These are phyloP conservation scores for Antrodiella citrinella DNA, from an alignment of 768 basidiomycete genomes.

Conservation along the genomic window DNA sequence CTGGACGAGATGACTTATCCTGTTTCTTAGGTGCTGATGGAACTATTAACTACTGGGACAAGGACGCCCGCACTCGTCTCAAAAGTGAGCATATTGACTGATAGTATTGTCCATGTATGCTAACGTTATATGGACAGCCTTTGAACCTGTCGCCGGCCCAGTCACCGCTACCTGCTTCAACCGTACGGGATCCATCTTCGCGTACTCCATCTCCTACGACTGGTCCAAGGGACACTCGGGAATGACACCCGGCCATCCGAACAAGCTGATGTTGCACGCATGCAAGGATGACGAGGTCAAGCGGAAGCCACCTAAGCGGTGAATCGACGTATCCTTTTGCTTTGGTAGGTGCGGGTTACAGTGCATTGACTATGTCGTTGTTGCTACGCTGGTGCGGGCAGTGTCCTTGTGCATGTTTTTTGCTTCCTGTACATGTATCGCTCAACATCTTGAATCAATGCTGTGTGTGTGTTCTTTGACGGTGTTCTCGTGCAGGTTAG, in stretches of 20 bases:
- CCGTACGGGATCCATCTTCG: constrained; percentile 81
- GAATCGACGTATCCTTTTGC: constrained; percentile 1
- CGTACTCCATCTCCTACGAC: constrained; percentile 88
- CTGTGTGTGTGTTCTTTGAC: too few species aligned
- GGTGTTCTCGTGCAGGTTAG: too few species aligned
- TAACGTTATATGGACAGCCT: constrained; percentile 34
- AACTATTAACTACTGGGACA: constrained; percentile 92
- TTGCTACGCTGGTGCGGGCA: not conserved
- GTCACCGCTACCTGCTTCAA: constrained; percentile 81
- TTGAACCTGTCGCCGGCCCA: constrained; percentile 67
- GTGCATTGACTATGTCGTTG: not conserved
- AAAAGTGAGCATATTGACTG: constrained; percentile 55
- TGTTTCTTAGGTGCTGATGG: constrained; percentile 60
- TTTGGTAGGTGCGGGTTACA: not conserved
- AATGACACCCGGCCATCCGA: constrained; percentile 61
- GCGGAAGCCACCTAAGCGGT: constrained; percentile 39
- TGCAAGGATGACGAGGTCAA: constrained; percentile 86
- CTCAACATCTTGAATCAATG: not conserved
- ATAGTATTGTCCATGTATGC: not conserved
- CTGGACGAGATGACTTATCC: not conserved
- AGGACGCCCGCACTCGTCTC: constrained; percentile 84
- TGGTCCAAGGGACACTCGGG: constrained; percentile 92
- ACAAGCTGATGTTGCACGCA: constrained; percentile 78
- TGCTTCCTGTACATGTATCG: not conserved
- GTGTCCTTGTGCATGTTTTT: not conserved